Conservation (phyloP, 768 basidiomycete genomes). For the Tylopilus sp. region DNA sequence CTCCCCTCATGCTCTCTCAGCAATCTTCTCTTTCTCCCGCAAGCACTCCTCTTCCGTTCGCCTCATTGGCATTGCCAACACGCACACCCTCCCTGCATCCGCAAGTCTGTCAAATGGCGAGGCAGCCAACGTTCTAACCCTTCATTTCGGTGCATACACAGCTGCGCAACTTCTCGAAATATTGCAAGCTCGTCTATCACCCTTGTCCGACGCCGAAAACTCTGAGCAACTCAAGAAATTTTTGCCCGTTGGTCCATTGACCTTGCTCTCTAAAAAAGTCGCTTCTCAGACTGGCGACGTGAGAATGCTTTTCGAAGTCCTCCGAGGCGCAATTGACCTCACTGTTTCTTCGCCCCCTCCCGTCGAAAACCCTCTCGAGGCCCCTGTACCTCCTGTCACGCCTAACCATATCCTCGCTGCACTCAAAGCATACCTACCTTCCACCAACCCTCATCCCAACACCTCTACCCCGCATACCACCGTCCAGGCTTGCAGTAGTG, state of each 20-base stretch:
- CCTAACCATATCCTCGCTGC: slow-evolving; percentile 71
- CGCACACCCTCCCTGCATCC: slow-evolving; percentile 74
- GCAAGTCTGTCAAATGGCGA: slow-evolving; percentile 35
- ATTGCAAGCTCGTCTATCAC: slow-evolving; percentile 57
- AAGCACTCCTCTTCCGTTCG: slow-evolving; percentile 51
- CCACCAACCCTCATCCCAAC: slow-evolving; percentile 22
- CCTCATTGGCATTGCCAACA: slow-evolving; percentile 84
- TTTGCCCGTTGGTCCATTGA: slow-evolving; percentile 60
- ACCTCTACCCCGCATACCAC: slow-evolving; percentile 18
- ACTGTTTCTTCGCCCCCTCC: slow-evolving; percentile 36
- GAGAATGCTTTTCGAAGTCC: slow-evolving; percentile 72
- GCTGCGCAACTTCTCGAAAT: slow-evolving; percentile 68
- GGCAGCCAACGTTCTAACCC: slow-evolving; percentile 48
- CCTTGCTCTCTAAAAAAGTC: slow-evolving; percentile 73
- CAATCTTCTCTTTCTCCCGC: slow-evolving; percentile 68
- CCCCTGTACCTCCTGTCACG: slow-evolving; percentile 45
- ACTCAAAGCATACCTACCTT: slow-evolving; percentile 65
- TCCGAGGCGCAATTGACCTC: slow-evolving; percentile 75
- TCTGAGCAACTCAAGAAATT: slow-evolving; percentile 45
- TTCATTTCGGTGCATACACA: slow-evolving; percentile 82
- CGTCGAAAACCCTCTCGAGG: slow-evolving; percentile 26
- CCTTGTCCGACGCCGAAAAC: slow-evolving; percentile 39
- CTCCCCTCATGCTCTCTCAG: slow-evolving; percentile 51
- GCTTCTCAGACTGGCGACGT: slow-evolving; percentile 84
- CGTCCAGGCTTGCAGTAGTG: slow-evolving; percentile 42